These are phyloP conservation scores for Raphanus hybrid DNA, from an alignment of 441 rosid species.

Conservation along the genomic window DNA sequence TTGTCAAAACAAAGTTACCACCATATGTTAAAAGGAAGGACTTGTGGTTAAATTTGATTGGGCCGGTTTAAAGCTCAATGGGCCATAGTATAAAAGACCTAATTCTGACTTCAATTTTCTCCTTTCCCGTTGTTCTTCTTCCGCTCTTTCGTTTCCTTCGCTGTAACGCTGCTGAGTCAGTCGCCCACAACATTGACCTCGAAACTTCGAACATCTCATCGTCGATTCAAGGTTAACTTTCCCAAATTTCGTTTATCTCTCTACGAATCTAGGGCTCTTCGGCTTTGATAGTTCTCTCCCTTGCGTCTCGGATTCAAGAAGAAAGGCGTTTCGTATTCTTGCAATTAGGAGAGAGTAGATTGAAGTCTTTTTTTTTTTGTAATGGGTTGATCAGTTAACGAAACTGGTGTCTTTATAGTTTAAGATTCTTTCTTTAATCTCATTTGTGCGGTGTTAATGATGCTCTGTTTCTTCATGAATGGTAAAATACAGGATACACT, in stretches of 20 bases:
- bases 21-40: too few species aligned
- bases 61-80: too few species aligned
- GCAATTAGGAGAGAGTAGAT: constrained; percentile 1
- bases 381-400: neutral
- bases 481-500: constrained; percentile 38
- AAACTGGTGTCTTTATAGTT: neutral
- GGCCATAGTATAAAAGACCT: too few species aligned
- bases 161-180: too few species aligned
- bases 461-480: neutral
- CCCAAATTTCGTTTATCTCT: neutral
- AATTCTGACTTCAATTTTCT: too few species aligned
- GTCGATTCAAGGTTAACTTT: neutral
- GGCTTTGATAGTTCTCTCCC: neutral
- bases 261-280: neutral
- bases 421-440: neutral
- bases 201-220: neutral
- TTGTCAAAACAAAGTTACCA: too few species aligned
- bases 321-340: neutral
- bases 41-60: too few species aligned
- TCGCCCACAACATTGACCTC: neutral
- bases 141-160: too few species aligned
- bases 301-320: neutral
- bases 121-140: too few species aligned
- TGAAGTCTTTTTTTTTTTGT: neutral
- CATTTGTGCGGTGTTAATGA: neutral